Percentiles rank a stretch among this genome's conserved stretches.
Evolutionary conservation across 2,329 filamentous ascomycete genomes (phyloP).

Genomic region (Dactylellina leptospora): DNA sequence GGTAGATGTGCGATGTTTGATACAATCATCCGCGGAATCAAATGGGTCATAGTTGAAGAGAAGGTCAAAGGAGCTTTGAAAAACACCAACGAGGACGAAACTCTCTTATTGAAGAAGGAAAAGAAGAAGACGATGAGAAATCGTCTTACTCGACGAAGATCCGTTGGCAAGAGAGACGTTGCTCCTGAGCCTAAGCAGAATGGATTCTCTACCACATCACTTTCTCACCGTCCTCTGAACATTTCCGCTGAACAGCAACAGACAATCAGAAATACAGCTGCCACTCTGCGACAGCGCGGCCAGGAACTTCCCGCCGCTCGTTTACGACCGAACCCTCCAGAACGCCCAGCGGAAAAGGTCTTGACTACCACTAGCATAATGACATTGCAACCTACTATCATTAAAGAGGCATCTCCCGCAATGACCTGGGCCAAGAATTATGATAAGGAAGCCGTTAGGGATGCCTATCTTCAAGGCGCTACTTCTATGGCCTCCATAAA

Average conservation of each 20-base stretch:
- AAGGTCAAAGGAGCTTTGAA: conserved; percentile 91
- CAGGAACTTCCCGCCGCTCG: conserved; percentile 63
- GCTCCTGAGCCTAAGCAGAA: conserved; percentile 47
- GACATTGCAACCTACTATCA: conserved; percentile 83
- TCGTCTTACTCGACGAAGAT: conserved; percentile 58
- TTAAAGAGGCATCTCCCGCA: conserved; percentile 86
- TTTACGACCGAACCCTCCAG: conserved; percentile 63
- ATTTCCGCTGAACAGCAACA: conserved; percentile 92
- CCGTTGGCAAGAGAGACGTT: conserved; percentile 52
- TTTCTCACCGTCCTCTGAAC: conserved; percentile 74
- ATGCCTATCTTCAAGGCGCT: conserved; percentile 66
- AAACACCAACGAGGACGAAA: conserved; percentile 77
- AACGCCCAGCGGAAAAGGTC: conserved; percentile 65
- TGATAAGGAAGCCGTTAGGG: conserved; percentile 84
- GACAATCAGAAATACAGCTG: conserved; percentile 88
- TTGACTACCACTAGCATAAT: conserved; percentile 81
- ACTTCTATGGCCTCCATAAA: conserved; percentile 36
- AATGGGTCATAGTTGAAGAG: conserved; percentile 82
- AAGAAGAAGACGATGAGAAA: conserved; percentile 66
- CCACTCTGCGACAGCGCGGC: conserved; percentile 75
- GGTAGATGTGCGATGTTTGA: conserved; percentile 92
- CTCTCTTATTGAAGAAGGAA: conserved; percentile 95
- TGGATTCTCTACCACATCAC: conserved; percentile 61
- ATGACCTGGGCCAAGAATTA: conserved; percentile 98
- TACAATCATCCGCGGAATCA: conserved; percentile 79